These are phyloP conservation scores for Colletotrichum orchidophilum DNA, from an alignment of 2,329 filamentous ascomycete genomes.

Conservation along the genomic window DNA sequence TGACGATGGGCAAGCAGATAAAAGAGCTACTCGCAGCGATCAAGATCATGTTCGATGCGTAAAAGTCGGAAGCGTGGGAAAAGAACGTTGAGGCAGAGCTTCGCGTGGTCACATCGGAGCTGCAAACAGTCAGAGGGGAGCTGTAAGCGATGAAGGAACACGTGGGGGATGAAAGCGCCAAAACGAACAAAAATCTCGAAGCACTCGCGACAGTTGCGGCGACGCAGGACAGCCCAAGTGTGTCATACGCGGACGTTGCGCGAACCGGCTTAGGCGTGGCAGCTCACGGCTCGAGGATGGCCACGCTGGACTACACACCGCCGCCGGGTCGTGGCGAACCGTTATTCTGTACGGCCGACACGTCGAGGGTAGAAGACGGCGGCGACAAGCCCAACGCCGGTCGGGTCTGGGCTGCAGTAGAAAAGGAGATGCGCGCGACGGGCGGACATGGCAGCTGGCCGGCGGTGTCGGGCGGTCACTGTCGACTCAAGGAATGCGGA, in stretches of 20 bases:
- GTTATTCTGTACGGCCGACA: slow-evolving; percentile 6
- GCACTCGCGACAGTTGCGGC: background rate
- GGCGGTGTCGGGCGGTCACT: background rate
- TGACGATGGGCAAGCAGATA: background rate
- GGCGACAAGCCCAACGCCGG: background rate
- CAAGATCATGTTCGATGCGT: background rate
- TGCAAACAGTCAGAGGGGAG: background rate
- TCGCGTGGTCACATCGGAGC: background rate
- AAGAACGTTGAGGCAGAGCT: background rate
- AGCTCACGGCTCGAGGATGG: too few species aligned
- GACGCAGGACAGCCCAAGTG: too few species aligned
- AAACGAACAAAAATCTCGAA: background rate
- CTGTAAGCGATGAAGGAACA: background rate
- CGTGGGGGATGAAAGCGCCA: background rate
- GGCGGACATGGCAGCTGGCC: background rate
- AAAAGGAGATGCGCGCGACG: slow-evolving; percentile 1
- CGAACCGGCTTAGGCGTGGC: too few species aligned
- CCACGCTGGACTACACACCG: background rate
- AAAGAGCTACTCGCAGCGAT: background rate
- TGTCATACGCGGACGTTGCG: too few species aligned
- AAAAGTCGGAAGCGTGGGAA: background rate
- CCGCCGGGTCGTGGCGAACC: background rate
- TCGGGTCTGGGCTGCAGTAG: background rate
- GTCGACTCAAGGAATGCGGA: background rate
- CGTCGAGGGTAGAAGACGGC: background rate